Evolutionary conservation across 1,284 basidiomycete genomes (phyloP), one percentile per base, ranked within the genome.

Genomic region (Sanghuangporus weigelae): DNA sequence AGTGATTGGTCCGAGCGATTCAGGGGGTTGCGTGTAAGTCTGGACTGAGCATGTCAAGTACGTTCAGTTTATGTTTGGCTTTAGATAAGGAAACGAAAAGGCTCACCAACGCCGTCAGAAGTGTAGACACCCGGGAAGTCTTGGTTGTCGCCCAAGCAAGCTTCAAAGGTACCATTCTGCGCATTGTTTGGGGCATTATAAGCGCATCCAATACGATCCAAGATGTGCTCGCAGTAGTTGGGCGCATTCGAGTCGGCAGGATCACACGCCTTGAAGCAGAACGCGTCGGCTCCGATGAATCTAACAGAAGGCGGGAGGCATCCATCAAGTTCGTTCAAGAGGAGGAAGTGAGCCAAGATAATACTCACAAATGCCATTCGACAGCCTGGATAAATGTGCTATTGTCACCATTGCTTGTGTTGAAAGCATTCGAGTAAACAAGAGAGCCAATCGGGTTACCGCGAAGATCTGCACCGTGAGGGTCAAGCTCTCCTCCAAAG

Each of bases 391-490:
- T 69, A 69, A 64, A 72, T 68, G 51, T 67, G 63, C n/a, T 8
- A n/a, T 46, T 46, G 10, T 46, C 44, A 21, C 44, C 44, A 46
- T 42, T 42, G 55, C 65, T 60, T 19, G 64, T 19, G 64, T 74
- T 70, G 71, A 77, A 75, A 36, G 78, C 76, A 70, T 84, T 83
- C 53, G 84, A 84, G 70, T 80, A 89, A n/a, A 86, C 78, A 19
- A 86, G 75, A 49, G 84, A 85, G 67, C 85, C 86, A 65, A 88
- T 74, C 1, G 84, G 83, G 71, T 85, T 85, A n/a, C 83, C 85
- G 36, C 68, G 67, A 16, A 60, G 67, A 54, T 71, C 68, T 11
- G 71, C 70, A 4, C 74, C 74, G 66, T 74, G 72, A 14, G 74
- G 72, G 64, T 75, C 74, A 23, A 75, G 70, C 64, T 76, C 74